phyloP scores from a whole-genome alignment of 148 eudicot species.

The Spergularia marina region DNA sequence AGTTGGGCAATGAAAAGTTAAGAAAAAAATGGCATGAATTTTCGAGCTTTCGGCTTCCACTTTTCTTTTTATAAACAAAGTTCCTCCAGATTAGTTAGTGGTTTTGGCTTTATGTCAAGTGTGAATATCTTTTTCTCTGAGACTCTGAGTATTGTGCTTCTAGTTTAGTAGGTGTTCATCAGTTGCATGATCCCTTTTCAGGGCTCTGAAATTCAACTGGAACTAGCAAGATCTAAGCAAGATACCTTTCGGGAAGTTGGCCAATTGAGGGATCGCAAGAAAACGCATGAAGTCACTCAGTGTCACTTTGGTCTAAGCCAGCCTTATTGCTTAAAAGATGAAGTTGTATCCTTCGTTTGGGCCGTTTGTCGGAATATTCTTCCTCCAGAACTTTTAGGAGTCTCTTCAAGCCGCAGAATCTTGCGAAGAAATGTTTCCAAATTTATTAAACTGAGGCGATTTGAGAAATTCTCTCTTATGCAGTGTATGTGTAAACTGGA shows the following conservation, averaged over 20 bases:
- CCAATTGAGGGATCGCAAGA: constrained; percentile 9
- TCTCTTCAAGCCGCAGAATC: constrained; percentile 54
- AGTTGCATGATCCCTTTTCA: constrained; percentile 7
- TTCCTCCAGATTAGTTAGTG: too few relatives aligned
- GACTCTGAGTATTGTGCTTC: too few relatives aligned
- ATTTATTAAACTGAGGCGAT: constrained; percentile 58
- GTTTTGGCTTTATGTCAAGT: too few relatives aligned
- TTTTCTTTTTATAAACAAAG: too few relatives aligned
- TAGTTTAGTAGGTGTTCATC: neutral
- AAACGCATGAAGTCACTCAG: constrained; percentile 22
- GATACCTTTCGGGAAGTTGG: constrained; percentile 12
- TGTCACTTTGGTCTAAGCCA: constrained; percentile 37
- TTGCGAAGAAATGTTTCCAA: constrained; percentile 61
- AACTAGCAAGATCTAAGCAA: constrained; percentile 9
- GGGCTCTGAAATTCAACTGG: constrained; percentile 15
- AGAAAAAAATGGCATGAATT: too few relatives aligned
- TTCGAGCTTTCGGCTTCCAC: too few relatives aligned
- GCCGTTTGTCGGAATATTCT: constrained; percentile 74
- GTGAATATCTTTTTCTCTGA: too few relatives aligned
- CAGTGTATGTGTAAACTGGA: constrained; percentile 63
- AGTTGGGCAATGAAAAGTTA: too few relatives aligned
- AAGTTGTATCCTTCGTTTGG: constrained; percentile 83
- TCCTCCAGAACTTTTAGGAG: constrained; percentile 64
- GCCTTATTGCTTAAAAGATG: constrained; percentile 48
- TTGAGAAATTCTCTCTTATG: constrained; percentile 62